A percentile compares a stretch with the other conserved stretches of the same genome.
Evolutionary conservation across 2,329 filamentous ascomycete species (phyloP).

Genomic region (Cladosporium sp.): DNA sequence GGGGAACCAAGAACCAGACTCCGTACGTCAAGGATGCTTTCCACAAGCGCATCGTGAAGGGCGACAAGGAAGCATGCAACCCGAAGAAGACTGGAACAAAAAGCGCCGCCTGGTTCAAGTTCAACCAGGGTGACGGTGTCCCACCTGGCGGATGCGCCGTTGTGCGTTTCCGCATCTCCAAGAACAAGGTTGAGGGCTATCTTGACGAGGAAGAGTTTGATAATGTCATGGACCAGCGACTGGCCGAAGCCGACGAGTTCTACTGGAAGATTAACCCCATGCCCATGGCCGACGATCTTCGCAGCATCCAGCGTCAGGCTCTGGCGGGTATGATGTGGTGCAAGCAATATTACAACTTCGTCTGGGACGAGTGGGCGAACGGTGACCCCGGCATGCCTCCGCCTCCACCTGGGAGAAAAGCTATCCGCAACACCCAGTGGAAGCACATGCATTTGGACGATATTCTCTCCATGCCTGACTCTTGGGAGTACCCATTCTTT

Average conservation of each 20-base stretch:
- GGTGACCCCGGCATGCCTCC: conserved; percentile 85
- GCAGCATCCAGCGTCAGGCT: conserved; percentile 92
- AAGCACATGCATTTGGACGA: conserved; percentile 94
- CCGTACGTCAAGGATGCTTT: conserved; percentile 94
- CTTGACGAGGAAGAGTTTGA: conserved; percentile 92
- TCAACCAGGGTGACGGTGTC: conserved; percentile 85
- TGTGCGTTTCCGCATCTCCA: conserved; percentile 84
- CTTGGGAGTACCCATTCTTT: conserved; percentile 98
- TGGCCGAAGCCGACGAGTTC: conserved; percentile 91
- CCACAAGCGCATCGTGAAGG: conserved; percentile 79
- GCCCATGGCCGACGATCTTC: conserved; percentile 87
- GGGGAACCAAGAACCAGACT: conserved; percentile 70
- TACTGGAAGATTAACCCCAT: conserved; percentile 90
- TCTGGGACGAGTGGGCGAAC: conserved; percentile 97
- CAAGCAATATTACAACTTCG: conserved; percentile 93
- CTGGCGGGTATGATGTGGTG: conserved; percentile 98
- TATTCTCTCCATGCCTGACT: conserved; percentile 95
- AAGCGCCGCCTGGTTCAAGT: conserved; percentile 84
- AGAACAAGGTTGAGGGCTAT: conserved; percentile 63
- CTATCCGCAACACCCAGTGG: conserved; percentile 83
- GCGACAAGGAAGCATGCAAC: conserved; percentile 76
- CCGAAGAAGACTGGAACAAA: conserved; percentile 79
- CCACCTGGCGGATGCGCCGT: conserved; percentile 89
- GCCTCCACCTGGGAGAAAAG: conserved; percentile 74
- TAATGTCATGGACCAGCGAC: conserved; percentile 79